A percentile compares a stretch with the other conserved stretches of the same genome.
These are phyloP conservation scores for Isoetes engelmannii DNA, from an alignment of 83 land plant genomes.

Conservation along the genomic window DNA sequence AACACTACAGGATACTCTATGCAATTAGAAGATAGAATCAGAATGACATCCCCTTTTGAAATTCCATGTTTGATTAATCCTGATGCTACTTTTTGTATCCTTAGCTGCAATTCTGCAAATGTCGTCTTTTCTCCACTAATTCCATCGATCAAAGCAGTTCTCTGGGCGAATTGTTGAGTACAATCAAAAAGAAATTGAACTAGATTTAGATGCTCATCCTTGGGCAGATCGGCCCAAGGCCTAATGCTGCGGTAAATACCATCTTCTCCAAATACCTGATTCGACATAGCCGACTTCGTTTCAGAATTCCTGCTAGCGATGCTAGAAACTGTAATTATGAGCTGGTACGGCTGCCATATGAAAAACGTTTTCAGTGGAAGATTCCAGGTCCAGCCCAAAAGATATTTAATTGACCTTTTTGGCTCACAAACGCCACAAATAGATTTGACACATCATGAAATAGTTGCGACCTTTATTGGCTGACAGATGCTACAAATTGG, in stretches of 20 bases:
- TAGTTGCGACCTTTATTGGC: no score
- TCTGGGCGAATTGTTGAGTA: constrained; percentile 33
- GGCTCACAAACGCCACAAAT: no score
- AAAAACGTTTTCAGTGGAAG: no score
- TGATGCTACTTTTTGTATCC: constrained; percentile 28
- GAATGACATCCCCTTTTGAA: constrained; percentile 58
- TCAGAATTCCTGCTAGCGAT: no score
- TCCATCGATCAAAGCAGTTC: constrained; percentile 51
- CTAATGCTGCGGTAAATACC: constrained; percentile 53
- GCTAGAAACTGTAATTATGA: no score
- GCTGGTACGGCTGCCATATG: no score
- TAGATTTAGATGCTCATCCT: constrained; percentile 31
- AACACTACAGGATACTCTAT: constrained; percentile 46
- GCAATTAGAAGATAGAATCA: constrained; percentile 64
- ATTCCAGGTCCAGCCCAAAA: no score
- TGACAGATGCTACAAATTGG: no score
- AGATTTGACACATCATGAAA: no score
- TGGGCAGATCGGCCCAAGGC: constrained; percentile 37
- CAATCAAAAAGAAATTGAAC: constrained; percentile 42
- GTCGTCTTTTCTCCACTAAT: constrained; percentile 29
- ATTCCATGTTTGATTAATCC: constrained; percentile 24
- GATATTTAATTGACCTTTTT: no score
- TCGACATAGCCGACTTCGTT: not conserved
- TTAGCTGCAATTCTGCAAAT: constrained; percentile 30
- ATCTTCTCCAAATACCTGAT: constrained; percentile 20